Evolutionary conservation across 768 basidiomycete genomes (phyloP).

Genomic region (Phanerodontia chrysosporium): DNA sequence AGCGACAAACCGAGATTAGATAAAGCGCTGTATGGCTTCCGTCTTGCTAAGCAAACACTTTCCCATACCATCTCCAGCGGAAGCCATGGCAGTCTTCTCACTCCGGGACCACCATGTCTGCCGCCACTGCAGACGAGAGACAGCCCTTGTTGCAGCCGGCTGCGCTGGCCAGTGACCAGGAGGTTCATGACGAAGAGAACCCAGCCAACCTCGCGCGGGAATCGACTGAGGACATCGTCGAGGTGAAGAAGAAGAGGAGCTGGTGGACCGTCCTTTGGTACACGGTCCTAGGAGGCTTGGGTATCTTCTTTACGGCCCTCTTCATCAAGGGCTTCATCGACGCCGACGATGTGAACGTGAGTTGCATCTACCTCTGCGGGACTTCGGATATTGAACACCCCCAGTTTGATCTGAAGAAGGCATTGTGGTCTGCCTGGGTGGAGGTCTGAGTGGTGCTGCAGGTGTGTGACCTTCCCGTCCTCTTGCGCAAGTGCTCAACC

Average conservation of each 20-base stretch:
- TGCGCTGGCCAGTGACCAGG: neutral
- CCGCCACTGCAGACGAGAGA: conserved; percentile 5
- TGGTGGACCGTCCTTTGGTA: conserved; percentile 30
- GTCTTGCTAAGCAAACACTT: neutral
- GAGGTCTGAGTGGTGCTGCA: conserved; percentile 86
- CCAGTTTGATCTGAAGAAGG: conserved; percentile 77
- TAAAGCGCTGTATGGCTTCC: neutral
- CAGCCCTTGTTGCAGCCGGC: conserved; percentile 13
- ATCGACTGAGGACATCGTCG: conserved; percentile 5
- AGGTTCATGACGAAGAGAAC: conserved; percentile 8
- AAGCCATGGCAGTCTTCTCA: neutral
- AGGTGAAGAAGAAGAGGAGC: conserved; percentile 18
- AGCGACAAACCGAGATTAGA: neutral
- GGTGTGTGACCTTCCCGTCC: conserved; percentile 38
- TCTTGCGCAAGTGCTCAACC: neutral
- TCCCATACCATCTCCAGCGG: neutral
- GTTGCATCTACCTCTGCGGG: conserved; percentile 18
- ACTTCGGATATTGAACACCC: too few species aligned
- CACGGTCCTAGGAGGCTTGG: conserved; percentile 30
- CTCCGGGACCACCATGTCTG: conserved; percentile 8
- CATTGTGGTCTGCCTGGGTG: conserved; percentile 83
- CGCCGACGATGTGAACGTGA: conserved; percentile 60
- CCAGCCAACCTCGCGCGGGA: neutral
- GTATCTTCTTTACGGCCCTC: conserved; percentile 38
- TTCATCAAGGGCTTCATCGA: conserved; percentile 72